Base-by-base conservation (phyloP, 2,329 filamentous ascomycete genomes). In the Fusarium albidum region DNA sequence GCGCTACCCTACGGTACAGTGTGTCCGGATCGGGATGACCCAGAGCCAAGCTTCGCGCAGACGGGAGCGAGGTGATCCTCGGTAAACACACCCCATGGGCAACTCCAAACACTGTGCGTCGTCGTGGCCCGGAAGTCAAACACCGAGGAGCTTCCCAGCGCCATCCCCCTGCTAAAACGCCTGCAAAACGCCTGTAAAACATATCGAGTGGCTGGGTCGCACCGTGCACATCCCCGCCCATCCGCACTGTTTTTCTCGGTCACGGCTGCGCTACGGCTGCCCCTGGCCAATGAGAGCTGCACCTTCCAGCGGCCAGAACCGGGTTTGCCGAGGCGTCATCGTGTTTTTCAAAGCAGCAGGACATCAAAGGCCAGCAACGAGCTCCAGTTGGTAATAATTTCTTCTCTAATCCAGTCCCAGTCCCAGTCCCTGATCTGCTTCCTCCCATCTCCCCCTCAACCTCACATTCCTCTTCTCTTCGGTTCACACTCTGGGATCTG, bases 241-340 rank as follows among this genome's bases (percentile, higher is more conserved):
- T 33, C 49, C 64, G 51, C 59, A 64, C 58, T 59, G 55, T 49
- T 62, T 61, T 60, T 55, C 43, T 60, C 40, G 51, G 54, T 55
- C 49, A 53, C 58, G 44, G 40, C 42, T 52, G 55, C 55, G 34
- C 53, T 64, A 60, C 54, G 43, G 56, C 34, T 17, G 40, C 25
- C 37, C 39, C 17, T 55, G 27, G 15, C 63, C 65, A 68, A 68
- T 67, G n/a, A 48, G 42, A 47, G 40, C 27, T 43, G 21, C 45
- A 17, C 39, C 55, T 37, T 37, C 47, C 54, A 33, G 51, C 61
- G 64, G 57, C 55, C 61, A 67, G 66, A 66, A 66, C 66, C 66
- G 66, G 64, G 56, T 60, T 68, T 68, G 56, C 62, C 64, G 60
- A 63, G 63, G 49, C 61, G 65, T 69, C 67, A 68, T 68, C 43